phyloP scores from a whole-genome alignment of 805 yeast genomes.

The Metschnikowia baotianmanensis region DNA sequence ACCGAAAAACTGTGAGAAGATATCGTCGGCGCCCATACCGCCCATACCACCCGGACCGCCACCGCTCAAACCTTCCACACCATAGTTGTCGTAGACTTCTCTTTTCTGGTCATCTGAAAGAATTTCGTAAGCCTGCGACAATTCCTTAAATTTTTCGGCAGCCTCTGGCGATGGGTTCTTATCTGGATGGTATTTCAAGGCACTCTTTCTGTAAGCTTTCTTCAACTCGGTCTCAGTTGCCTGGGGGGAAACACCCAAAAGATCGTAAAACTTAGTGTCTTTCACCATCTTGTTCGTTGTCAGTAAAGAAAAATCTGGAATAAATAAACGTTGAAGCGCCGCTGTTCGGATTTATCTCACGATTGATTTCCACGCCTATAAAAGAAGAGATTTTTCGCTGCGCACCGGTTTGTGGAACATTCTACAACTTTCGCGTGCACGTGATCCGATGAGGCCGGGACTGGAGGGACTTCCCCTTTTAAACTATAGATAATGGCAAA shows the following conservation, averaged over 20 bases:
- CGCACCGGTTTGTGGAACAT: slow-evolving; percentile 19
- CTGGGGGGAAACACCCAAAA: slow-evolving; percentile 65
- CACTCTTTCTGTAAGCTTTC: slow-evolving; percentile 79
- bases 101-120: slow-evolving; percentile 86
- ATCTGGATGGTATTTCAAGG: slow-evolving; percentile 81
- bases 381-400: slow-evolving; percentile 19
- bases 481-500: neutral
- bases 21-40: slow-evolving; percentile 64
- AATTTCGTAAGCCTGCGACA: slow-evolving; percentile 85
- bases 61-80: slow-evolving; percentile 83
- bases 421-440: slow-evolving; percentile 22
- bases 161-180: slow-evolving; percentile 70
- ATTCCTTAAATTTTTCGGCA: slow-evolving; percentile 91
- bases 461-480: neutral
- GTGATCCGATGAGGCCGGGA: slow-evolving; percentile 14
- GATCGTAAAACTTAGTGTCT: slow-evolving; percentile 75
- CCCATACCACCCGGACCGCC: slow-evolving; percentile 47
- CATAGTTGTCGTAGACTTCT: slow-evolving; percentile 82
- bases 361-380: slow-evolving; percentile 7
- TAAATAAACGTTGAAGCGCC: slow-evolving; percentile 7
- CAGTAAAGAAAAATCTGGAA: slow-evolving; percentile 1
- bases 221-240: slow-evolving; percentile 72
- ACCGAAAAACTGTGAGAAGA: slow-evolving; percentile 79
- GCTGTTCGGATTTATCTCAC: neutral
- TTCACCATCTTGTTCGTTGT: slow-evolving; percentile 61